Evolutionary conservation across 2,329 filamentous ascomycete species (phyloP).

Genomic region (Colletotrichum nymphaeae): DNA sequence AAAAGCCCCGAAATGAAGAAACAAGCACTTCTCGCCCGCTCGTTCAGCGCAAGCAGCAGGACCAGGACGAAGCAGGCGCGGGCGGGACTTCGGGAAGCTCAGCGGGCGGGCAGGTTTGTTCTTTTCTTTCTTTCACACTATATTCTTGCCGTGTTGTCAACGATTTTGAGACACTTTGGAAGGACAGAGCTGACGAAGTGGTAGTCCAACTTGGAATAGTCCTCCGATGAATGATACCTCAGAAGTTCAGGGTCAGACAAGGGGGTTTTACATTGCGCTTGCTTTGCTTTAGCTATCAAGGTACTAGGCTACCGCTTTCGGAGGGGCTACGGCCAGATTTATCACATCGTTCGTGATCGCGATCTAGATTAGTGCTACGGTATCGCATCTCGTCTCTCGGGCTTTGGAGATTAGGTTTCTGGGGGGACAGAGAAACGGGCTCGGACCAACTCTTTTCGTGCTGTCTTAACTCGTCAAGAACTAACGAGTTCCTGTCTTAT

Average conservation of each 20-base stretch:
- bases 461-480: constrained; percentile 11
- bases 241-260: background rate
- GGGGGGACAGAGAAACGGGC: background rate
- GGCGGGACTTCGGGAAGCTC: background rate
- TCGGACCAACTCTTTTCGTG: background rate
- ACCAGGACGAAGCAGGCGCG: background rate
- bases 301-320: background rate
- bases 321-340: constrained; percentile 16
- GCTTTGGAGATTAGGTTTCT: constrained; percentile 10
- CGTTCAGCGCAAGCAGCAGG: background rate
- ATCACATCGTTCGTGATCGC: constrained; percentile 29
- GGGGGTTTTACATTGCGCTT: background rate
- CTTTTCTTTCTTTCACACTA: background rate
- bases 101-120: background rate
- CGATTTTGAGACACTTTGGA: constrained; percentile 13
- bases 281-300: background rate
- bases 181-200: constrained; percentile 21
- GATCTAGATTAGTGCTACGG: constrained; percentile 10
- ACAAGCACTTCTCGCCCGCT: background rate
- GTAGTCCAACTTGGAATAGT: constrained; percentile 32
- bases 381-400: background rate
- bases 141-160: background rate
- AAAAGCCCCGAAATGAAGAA: constrained; percentile 27
- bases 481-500: constrained; percentile 18
- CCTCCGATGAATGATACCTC: background rate